Conservation (phyloP, 306 rosid species). For the Lagenaria siceraria region DNA sequence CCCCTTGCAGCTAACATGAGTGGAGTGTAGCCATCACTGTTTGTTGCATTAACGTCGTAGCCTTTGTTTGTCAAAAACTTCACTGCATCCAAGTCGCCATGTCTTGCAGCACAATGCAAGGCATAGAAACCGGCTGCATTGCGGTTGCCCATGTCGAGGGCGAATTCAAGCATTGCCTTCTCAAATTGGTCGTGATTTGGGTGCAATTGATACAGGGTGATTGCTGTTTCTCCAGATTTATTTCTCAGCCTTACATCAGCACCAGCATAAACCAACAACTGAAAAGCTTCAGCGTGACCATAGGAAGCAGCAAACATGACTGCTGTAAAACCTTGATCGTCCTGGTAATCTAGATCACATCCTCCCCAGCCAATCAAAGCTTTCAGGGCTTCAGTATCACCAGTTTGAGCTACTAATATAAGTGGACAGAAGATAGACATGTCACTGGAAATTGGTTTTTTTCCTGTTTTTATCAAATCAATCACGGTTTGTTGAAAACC, state of each 20-base stretch:
- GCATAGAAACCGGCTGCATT: slow-evolving; percentile 71
- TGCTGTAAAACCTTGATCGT: slow-evolving; percentile 60
- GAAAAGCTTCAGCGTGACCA: slow-evolving; percentile 70
- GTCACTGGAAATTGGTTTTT: slow-evolving; percentile 50
- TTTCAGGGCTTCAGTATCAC: slow-evolving; percentile 63
- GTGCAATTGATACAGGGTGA: slow-evolving; percentile 40
- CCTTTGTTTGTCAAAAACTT: slow-evolving; percentile 57
- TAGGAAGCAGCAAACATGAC: slow-evolving; percentile 62
- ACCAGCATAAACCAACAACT: slow-evolving; percentile 72
- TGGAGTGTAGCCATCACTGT: slow-evolving; percentile 73
- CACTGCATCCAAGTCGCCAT: slow-evolving; percentile 65
- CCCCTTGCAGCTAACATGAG: slow-evolving; percentile 91
- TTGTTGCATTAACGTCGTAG: slow-evolving; percentile 64
- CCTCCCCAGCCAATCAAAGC: slow-evolving; percentile 41
- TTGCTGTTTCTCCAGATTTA: slow-evolving; percentile 65
- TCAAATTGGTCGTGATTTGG: slow-evolving; percentile 57
- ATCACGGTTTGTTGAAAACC: slow-evolving; percentile 50
- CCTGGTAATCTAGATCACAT: slow-evolving; percentile 56
- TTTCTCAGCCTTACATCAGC: slow-evolving; percentile 65
- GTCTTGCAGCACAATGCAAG: slow-evolving; percentile 81
- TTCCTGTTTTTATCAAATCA: slow-evolving; percentile 33
- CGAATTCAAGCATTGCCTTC: slow-evolving; percentile 78
- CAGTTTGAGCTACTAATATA: slow-evolving; percentile 49
- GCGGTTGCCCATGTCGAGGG: slow-evolving; percentile 66
- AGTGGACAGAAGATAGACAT: slow-evolving; percentile 45